phyloP scores from a whole-genome alignment of 2,329 filamentous ascomycete genomes.

The Aspergillus transmontanensis region DNA sequence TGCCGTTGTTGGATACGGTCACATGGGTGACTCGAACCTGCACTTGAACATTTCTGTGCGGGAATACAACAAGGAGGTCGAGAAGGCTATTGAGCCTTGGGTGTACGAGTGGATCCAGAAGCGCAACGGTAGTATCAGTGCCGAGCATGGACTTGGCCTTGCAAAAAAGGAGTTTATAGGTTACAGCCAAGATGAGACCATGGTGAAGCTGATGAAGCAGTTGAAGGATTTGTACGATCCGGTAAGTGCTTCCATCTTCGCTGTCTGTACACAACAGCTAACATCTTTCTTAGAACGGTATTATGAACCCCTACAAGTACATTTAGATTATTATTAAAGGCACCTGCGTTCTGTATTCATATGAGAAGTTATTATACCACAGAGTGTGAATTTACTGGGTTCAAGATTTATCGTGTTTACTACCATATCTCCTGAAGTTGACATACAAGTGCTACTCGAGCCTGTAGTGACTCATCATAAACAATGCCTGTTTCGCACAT shows the following conservation, averaged over 20 bases:
- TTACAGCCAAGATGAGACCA: conserved; percentile 86
- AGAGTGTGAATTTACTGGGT: not conserved
- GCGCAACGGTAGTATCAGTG: conserved; percentile 89
- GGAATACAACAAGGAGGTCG: conserved; percentile 82
- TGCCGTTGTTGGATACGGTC: conserved; percentile 92
- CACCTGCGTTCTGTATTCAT: not conserved
- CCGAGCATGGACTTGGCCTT: conserved; percentile 90
- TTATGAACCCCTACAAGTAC: conserved; percentile 99
- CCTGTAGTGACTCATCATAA: not conserved
- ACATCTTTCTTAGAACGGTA: conserved; percentile 70
- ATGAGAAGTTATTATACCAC: conserved; percentile 1
- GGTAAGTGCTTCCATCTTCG: conserved; percentile 58
- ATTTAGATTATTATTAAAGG: conserved; percentile 50
- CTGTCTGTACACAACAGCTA: not conserved
- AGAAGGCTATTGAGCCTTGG: conserved; percentile 86
- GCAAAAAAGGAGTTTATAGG: conserved; percentile 96
- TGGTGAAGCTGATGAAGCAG: conserved; percentile 90
- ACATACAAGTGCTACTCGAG: not conserved
- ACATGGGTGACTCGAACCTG: conserved; percentile 96
- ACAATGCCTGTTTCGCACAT: not conserved
- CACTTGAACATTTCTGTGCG: conserved; percentile 88
- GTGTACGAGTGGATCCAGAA: conserved; percentile 96
- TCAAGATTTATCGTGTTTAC: not conserved
- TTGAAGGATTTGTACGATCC: conserved; percentile 94
- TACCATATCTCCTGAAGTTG: not conserved